Conservation (phyloP, 1,284 basidiomycete genomes). For the Pyrrhoderma lamaoense region DNA sequence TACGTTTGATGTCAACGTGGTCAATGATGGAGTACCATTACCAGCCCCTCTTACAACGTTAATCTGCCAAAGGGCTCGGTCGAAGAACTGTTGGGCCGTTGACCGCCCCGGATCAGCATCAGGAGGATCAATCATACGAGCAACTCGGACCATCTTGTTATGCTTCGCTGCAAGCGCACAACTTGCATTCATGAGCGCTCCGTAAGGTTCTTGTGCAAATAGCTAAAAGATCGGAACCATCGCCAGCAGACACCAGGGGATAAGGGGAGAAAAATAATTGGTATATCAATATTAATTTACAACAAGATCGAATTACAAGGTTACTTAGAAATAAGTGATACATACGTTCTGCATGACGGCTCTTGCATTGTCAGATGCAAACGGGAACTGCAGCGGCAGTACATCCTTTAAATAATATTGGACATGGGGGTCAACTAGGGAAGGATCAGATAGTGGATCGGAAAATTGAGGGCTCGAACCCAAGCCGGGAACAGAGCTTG, state of each 20-base stretch:
- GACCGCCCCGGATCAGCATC: slow-evolving; percentile 48
- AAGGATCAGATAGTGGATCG: slow-evolving; percentile 12
- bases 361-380: slow-evolving; percentile 15
- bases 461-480: neutral
- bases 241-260: neutral
- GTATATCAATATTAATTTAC: slow-evolving; percentile 6
- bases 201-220: slow-evolving; percentile 46
- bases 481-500: slow-evolving; percentile 1
- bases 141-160: slow-evolving; percentile 51
- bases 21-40: neutral
- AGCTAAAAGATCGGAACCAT: slow-evolving; percentile 7
- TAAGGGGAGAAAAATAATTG: neutral
- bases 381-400: slow-evolving; percentile 26
- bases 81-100: slow-evolving; percentile 57
- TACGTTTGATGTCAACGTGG: slow-evolving; percentile 57
- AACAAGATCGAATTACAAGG: slow-evolving; percentile 4
- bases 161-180: slow-evolving; percentile 71
- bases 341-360: slow-evolving; percentile 21
- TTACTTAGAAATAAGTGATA: neutral
- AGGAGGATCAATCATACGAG: slow-evolving; percentile 49
- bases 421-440: slow-evolving; percentile 20
- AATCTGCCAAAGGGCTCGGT: slow-evolving; percentile 53
- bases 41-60: slow-evolving; percentile 19
- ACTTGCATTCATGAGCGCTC: slow-evolving; percentile 60
- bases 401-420: slow-evolving; percentile 29